Conservation (phyloP, 225 moss, liverwort and hornwort species). For the Pleurozium schreberi region DNA sequence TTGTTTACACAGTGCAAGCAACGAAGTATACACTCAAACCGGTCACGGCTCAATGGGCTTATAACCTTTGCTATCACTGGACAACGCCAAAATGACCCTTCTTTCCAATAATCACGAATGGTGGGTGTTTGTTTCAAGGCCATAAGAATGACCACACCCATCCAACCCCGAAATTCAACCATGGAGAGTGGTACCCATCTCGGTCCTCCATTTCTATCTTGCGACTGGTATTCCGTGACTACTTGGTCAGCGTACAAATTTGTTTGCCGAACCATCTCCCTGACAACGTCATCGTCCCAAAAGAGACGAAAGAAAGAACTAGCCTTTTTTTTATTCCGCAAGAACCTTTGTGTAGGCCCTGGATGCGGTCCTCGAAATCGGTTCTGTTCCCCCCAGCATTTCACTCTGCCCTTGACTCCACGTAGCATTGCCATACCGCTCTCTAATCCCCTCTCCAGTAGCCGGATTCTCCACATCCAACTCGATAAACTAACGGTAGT, state of each 20-base stretch:
- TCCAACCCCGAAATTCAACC: rapidly evolving
- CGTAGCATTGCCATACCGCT: rapidly evolving
- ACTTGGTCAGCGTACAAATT: rapidly evolving
- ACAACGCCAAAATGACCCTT: background rate
- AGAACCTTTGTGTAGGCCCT: no score
- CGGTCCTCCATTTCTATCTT: rapidly evolving
- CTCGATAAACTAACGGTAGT: no score
- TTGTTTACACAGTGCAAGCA: background rate
- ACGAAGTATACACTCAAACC: rapidly evolving
- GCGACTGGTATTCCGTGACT: rapidly evolving
- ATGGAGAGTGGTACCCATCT: rapidly evolving
- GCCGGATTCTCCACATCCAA: rapidly evolving
- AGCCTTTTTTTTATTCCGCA: rapidly evolving
- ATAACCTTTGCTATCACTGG: background rate
- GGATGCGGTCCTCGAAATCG: no score
- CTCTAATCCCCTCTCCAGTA: no score
- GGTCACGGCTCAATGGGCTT: rapidly evolving
- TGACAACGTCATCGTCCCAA: no score
- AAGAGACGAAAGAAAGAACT: no score
- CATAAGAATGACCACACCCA: background rate
- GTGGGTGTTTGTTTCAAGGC: background rate
- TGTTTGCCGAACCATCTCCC: rapidly evolving
- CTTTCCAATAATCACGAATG: rapidly evolving
- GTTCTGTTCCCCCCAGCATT: rapidly evolving
- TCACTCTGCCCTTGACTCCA: no score